Percentiles rank a stretch among this genome's conserved stretches.
Conservation (phyloP, 768 basidiomycete species). For the Tephrocybe sp. region DNA sequence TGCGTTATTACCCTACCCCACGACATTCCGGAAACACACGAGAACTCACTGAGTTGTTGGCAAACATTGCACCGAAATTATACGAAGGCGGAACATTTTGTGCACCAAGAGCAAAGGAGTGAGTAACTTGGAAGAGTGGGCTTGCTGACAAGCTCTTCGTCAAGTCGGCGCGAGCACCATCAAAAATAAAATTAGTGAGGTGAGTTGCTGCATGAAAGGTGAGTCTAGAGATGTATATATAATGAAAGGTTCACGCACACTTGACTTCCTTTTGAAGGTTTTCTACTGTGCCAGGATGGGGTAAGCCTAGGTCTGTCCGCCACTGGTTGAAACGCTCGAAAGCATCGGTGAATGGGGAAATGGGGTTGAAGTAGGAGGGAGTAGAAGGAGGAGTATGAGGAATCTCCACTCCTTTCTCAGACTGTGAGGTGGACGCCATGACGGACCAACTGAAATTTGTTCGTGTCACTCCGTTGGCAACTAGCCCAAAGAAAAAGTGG, state of each 20-base stretch:
- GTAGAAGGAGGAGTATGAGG: constrained; percentile 26
- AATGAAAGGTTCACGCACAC: constrained; percentile 42
- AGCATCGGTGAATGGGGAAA: constrained; percentile 61
- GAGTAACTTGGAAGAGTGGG: constrained; percentile 98
- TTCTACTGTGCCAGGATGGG: constrained; percentile 92
- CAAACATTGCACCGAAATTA: constrained; percentile 93
- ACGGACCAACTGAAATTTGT: constrained; percentile 18
- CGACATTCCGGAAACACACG: constrained; percentile 8
- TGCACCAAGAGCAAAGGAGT: constrained; percentile 90
- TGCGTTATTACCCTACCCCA: constrained; percentile 21
- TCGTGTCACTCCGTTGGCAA: constrained; percentile 26
- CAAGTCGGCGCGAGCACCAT: constrained; percentile 95
- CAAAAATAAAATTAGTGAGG: constrained; percentile 92
- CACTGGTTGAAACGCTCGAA: constrained; percentile 77
- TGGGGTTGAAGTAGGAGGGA: constrained; percentile 36
- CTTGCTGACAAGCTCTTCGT: constrained; percentile 89
- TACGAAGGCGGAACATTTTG: constrained; percentile 84
- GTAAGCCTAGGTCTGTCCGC: constrained; percentile 77
- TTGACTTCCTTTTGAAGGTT: constrained; percentile 93
- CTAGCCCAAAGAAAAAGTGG: constrained; percentile 30
- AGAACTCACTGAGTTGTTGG: constrained; percentile 65
- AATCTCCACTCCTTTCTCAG: constrained; percentile 40
- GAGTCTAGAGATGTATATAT: constrained; percentile 3
- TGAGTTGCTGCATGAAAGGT: constrained; percentile 64
- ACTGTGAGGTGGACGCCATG: constrained; percentile 45